phyloP scores from a whole-genome alignment of 441 rosid species.

The Syzygium malaccense region DNA sequence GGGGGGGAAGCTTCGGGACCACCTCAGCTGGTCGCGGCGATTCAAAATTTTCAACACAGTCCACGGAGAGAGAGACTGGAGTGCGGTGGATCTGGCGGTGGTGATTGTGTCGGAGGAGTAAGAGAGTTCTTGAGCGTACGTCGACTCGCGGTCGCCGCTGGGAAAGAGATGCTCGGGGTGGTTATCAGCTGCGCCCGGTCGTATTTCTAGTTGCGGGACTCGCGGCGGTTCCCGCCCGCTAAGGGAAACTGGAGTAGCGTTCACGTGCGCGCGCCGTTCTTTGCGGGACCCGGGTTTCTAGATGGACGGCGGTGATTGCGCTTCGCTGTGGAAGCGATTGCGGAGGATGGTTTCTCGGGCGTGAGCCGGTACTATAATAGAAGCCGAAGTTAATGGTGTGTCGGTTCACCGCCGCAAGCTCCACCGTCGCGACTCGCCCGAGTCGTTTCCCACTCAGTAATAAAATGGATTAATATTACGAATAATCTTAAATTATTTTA shows the following conservation, averaged over 20 bases:
- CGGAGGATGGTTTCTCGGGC: background rate
- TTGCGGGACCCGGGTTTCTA: background rate
- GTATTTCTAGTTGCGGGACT: background rate
- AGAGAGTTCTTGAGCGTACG: background rate
- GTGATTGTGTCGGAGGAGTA: background rate
- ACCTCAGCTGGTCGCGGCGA: background rate
- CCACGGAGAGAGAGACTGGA: slow-evolving; percentile 8
- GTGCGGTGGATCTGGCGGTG: background rate
- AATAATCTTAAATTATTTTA: too few species aligned
- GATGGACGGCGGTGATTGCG: background rate
- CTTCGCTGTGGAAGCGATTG: background rate
- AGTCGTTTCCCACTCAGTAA: background rate
- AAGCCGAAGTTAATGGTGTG: background rate
- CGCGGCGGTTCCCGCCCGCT: background rate
- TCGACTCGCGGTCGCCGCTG: background rate
- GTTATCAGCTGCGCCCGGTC: background rate
- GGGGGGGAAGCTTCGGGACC: background rate
- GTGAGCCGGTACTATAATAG: background rate
- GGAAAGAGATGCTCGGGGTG: background rate
- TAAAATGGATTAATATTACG: too few species aligned
- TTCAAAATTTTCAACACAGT: background rate
- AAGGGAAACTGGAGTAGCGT: background rate
- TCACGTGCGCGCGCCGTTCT: too few species aligned
- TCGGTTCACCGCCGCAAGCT: background rate
- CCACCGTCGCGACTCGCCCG: background rate